These are phyloP conservation scores for Ascodesmis nigricans DNA, from an alignment of 495 filamentous ascomycete genomes.

Conservation along the genomic window DNA sequence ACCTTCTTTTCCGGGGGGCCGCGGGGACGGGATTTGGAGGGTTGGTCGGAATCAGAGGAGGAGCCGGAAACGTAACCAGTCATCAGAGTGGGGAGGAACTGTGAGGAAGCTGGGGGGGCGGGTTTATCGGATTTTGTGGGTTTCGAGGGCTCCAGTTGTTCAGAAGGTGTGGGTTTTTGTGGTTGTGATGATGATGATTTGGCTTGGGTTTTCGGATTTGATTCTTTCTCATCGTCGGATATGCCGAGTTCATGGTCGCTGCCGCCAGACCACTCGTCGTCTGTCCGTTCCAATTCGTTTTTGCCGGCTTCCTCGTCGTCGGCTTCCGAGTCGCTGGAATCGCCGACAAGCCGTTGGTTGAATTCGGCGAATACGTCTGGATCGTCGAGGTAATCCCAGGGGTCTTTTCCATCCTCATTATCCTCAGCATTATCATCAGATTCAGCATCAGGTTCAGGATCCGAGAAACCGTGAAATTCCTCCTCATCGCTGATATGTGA, in stretches of 20 bases:
- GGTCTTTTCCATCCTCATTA: slow-evolving; percentile 20
- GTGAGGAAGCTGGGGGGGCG: slow-evolving; percentile 29
- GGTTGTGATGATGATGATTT: slow-evolving; percentile 8
- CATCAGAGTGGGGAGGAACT: slow-evolving; percentile 74
- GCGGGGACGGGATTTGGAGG: slow-evolving; percentile 23
- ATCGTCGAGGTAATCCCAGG: slow-evolving; percentile 17
- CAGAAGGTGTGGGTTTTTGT: slow-evolving; percentile 17
- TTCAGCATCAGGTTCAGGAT: neutral
- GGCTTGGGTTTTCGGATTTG: slow-evolving; percentile 6
- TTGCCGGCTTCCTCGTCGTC: slow-evolving; percentile 27
- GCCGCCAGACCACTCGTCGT: slow-evolving; percentile 25
- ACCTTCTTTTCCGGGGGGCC: slow-evolving; percentile 16
- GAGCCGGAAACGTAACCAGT: slow-evolving; percentile 85
- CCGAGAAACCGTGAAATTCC: neutral
- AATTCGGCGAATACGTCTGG: slow-evolving; percentile 26
- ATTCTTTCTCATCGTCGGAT: slow-evolving; percentile 20
- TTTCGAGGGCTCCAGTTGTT: slow-evolving; percentile 26
- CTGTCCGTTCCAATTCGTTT: slow-evolving; percentile 16
- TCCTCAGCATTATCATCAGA: slow-evolving; percentile 17
- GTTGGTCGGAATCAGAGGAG: slow-evolving; percentile 32
- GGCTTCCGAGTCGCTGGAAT: slow-evolving; percentile 26
- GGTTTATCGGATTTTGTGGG: slow-evolving; percentile 21
- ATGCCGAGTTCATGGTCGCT: slow-evolving; percentile 23
- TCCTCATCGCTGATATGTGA: too few relatives aligned
- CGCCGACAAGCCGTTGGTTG: slow-evolving; percentile 32